phyloP scores from a whole-genome alignment of 2,329 filamentous ascomycete genomes.

The Aspergillus quadrilineatus region DNA sequence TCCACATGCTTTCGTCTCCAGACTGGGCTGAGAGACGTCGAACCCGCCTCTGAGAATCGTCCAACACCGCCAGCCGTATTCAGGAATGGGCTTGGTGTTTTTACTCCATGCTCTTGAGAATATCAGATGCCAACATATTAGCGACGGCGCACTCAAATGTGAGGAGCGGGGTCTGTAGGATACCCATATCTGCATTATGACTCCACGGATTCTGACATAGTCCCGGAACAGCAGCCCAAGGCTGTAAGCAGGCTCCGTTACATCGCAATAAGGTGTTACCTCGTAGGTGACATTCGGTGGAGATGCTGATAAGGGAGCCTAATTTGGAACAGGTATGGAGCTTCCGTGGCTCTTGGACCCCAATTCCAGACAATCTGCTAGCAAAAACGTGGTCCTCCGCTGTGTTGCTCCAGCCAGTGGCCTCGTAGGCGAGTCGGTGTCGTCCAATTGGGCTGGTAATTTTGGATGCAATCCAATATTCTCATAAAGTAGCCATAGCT shows the following conservation, averaged over 20 bases:
- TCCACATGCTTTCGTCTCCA: no score
- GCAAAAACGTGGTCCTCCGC: background rate
- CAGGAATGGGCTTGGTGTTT: constrained; percentile 20
- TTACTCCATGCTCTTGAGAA: constrained; percentile 24
- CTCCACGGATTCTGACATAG: constrained; percentile 18
- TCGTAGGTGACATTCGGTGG: constrained; percentile 29
- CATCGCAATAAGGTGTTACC: constrained; percentile 33
- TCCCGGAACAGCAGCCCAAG: constrained; percentile 25
- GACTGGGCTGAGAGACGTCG: no score
- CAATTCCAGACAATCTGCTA: background rate
- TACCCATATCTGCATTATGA: constrained; percentile 23
- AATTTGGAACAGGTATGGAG: constrained; percentile 36
- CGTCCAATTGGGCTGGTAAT: background rate
- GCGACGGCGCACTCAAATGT: constrained; percentile 25
- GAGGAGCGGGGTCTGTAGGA: constrained; percentile 19
- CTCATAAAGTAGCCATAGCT: background rate
- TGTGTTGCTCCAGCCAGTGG: background rate
- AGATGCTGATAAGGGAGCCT: constrained; percentile 20
- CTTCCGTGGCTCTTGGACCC: constrained; percentile 26
- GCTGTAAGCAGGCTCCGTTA: constrained; percentile 18
- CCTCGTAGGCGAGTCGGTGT: background rate
- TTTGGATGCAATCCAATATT: background rate
- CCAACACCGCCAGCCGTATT: background rate
- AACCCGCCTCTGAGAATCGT: no score
- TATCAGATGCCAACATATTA: constrained; percentile 30